Conservation (phyloP, 2,329 filamentous ascomycete species). For the Talaromyces piceae region DNA sequence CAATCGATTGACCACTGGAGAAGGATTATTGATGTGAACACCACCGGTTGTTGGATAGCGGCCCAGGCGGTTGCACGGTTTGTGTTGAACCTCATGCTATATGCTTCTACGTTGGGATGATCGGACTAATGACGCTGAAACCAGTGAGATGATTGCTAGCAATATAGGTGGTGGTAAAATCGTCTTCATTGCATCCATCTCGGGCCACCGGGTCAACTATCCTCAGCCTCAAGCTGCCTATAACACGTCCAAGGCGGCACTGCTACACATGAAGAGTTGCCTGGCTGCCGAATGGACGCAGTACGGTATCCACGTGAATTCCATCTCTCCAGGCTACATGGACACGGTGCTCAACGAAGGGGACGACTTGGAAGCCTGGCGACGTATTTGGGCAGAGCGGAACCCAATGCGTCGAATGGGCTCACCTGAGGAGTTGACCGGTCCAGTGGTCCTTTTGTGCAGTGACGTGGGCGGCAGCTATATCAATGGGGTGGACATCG, state of each 20-base stretch:
- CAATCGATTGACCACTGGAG: slow-evolving; percentile 54
- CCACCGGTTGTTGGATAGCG: slow-evolving; percentile 62
- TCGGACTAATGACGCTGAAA: neutral
- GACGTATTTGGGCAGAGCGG: slow-evolving; percentile 50
- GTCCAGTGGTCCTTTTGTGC: slow-evolving; percentile 53
- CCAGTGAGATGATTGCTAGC: slow-evolving; percentile 47
- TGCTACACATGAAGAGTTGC: slow-evolving; percentile 56
- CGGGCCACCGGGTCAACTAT: slow-evolving; percentile 61
- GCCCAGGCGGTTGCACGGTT: slow-evolving; percentile 55
- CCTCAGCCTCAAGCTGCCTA: slow-evolving; percentile 67
- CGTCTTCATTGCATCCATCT: slow-evolving; percentile 60
- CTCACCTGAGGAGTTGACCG: slow-evolving; percentile 54
- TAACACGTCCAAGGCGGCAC: slow-evolving; percentile 63
- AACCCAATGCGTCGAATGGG: slow-evolving; percentile 63
- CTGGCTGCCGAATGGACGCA: slow-evolving; percentile 67
- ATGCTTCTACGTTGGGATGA: too few relatives aligned
- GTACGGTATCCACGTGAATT: slow-evolving; percentile 64
- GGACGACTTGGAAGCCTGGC: slow-evolving; percentile 47
- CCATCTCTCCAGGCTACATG: slow-evolving; percentile 67
- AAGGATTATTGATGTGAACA: slow-evolving; percentile 62
- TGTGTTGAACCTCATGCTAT: slow-evolving; percentile 10
- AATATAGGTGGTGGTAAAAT: slow-evolving; percentile 54
- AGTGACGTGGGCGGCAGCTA: slow-evolving; percentile 55
- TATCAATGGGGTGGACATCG: slow-evolving; percentile 60
- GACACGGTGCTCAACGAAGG: slow-evolving; percentile 67